Evolutionary conservation across 345 rosid species (phyloP).

Genomic region (Geranium rotundifolium): DNA sequence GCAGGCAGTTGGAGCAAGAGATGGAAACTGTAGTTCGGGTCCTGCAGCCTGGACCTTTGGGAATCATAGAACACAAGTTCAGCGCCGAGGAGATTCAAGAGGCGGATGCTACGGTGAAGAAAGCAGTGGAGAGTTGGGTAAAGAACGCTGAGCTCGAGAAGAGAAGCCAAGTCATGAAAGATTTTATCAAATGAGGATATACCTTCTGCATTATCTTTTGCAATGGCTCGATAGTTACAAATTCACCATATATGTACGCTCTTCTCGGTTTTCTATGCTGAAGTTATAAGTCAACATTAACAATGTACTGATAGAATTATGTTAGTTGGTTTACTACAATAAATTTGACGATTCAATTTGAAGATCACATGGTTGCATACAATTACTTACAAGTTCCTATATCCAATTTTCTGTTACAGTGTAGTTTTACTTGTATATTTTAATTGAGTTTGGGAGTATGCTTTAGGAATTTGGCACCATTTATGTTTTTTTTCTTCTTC

Average conservation of each 20-base stretch:
- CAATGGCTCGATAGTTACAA: background rate
- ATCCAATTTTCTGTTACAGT: too few species aligned
- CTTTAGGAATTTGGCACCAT: background rate
- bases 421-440: too few species aligned
- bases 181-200: constrained; percentile 33
- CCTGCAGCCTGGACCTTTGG: constrained; percentile 82
- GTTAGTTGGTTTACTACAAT: background rate
- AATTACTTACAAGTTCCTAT: too few species aligned
- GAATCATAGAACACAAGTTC: constrained; percentile 80
- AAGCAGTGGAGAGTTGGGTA: constrained; percentile 64
- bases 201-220: background rate
- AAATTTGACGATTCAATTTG: background rate
- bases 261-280: background rate
- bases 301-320: background rate
- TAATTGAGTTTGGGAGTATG: too few species aligned
- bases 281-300: background rate
- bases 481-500: too few species aligned
- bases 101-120: constrained; percentile 49
- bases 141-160: constrained; percentile 39
- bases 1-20: constrained; percentile 72
- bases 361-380: background rate
- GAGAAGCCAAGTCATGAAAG: constrained; percentile 35
- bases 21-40: constrained; percentile 74
- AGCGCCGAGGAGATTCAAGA: constrained; percentile 47
- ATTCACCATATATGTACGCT: background rate